Percentiles rank a stretch among this genome's conserved stretches.
These are phyloP conservation scores for Mycena polygramma DNA, from an alignment of 768 basidiomycete species.

Conservation along the genomic window DNA sequence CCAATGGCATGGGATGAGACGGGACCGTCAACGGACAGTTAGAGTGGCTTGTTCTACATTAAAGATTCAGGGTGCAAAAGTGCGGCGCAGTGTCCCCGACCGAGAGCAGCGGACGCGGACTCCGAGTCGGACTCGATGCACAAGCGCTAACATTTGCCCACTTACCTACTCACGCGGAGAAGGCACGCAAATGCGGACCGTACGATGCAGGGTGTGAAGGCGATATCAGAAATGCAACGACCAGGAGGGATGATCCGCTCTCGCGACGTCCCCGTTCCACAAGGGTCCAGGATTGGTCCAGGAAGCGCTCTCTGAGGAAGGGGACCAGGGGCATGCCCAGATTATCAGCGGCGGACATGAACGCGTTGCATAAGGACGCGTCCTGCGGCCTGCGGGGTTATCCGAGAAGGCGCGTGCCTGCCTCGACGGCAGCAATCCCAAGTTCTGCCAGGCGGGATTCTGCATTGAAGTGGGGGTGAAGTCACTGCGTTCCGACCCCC, in stretches of 20 bases:
- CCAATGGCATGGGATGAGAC: no score
- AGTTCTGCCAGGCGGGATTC: no score
- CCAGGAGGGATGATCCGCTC: not conserved
- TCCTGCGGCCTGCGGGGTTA: not conserved
- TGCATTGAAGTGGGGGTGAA: no score
- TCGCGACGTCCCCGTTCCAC: not conserved
- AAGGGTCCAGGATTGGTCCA: no score
- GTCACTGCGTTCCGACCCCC: no score
- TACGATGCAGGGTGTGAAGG: no score
- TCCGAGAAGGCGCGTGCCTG: not conserved
- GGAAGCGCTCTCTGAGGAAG: no score
- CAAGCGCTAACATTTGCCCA: not conserved
- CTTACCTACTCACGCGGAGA: no score
- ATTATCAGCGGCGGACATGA: conserved; percentile 14
- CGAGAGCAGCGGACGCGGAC: conserved; percentile 1
- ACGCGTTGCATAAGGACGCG: conserved; percentile 8
- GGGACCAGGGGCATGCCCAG: not conserved
- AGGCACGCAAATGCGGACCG: not conserved
- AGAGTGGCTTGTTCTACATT: not conserved
- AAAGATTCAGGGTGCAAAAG: conserved; percentile 2
- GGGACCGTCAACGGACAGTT: not conserved
- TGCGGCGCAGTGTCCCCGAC: not conserved
- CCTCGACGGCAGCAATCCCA: not conserved
- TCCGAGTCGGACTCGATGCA: not conserved
- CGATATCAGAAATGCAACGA: not conserved